phyloP scores from a whole-genome alignment of 208 protist species.

The Naegleria lovaniensis region DNA sequence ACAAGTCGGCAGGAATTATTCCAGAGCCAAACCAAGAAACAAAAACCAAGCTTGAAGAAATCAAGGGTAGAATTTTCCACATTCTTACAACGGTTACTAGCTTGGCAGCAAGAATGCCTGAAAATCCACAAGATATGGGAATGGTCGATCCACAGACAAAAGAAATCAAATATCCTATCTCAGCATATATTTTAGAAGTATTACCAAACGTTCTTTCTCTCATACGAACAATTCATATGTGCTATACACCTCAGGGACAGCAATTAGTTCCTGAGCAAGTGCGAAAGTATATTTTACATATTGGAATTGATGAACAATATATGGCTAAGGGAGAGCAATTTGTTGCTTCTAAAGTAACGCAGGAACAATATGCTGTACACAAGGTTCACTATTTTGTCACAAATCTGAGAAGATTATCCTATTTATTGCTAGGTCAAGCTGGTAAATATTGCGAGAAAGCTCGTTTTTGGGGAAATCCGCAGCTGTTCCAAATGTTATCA shows the following conservation, averaged over 20 bases:
- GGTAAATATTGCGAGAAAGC: constrained; percentile 1
- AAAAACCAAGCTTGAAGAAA: neutral
- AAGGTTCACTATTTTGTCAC: neutral
- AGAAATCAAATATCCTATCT: neutral
- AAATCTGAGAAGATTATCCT: neutral
- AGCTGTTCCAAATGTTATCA: neutral
- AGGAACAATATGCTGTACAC: neutral
- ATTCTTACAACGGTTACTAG: neutral
- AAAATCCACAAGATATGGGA: neutral
- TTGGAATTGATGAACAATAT: constrained; percentile 15
- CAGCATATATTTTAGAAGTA: neutral
- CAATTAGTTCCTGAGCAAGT: neutral
- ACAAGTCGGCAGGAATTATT: neutral
- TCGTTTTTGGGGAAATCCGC: constrained; percentile 6
- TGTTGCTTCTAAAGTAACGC: neutral
- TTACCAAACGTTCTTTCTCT: neutral
- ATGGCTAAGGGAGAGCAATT: neutral
- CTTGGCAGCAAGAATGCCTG: neutral
- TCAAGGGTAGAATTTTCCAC: neutral
- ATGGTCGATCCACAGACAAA: neutral
- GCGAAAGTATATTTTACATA: neutral
- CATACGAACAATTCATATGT: neutral
- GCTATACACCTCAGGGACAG: neutral
- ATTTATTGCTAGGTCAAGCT: neutral
- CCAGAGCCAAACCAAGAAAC: neutral